Evolutionary conservation across 1,284 basidiomycete species (phyloP).

Genomic region (Polyporus tsugae): DNA sequence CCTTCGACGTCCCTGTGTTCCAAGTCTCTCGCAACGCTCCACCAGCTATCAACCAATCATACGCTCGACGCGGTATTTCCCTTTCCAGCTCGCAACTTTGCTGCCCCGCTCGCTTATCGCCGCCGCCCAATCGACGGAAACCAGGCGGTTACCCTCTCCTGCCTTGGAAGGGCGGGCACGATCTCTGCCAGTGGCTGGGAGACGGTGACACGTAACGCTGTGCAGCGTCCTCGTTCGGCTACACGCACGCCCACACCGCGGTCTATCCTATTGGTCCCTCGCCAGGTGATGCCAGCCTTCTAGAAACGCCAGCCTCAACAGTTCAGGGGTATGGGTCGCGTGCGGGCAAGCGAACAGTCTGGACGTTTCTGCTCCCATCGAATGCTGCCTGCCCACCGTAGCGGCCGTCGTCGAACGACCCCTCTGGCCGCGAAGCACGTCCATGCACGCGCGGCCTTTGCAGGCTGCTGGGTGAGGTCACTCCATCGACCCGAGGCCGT

Average conservation of each 20-base stretch:
- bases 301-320: conserved; percentile 1
- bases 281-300: background rate
- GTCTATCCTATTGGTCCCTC: conserved; percentile 3
- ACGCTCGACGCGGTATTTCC: background rate
- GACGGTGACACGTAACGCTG: conserved; percentile 5
- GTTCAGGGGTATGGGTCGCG: background rate
- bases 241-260: conserved; percentile 3
- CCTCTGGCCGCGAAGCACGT: background rate
- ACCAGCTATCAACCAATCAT: background rate
- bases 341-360: background rate
- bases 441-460: background rate
- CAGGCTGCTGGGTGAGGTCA: background rate
- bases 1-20: conserved; percentile 1
- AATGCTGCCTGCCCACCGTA: background rate
- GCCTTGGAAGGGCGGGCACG: background rate
- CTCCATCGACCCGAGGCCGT: background rate
- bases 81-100: background rate
- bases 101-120: conserved; percentile 1
- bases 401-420: background rate
- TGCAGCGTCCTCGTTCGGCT: conserved; percentile 7
- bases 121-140: conserved; percentile 3
- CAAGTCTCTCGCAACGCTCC: conserved; percentile 3
- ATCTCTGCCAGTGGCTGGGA: background rate
- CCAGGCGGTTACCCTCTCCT: background rate
- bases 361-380: conserved; percentile 1